Base-by-base conservation (phyloP, 2,329 filamentous ascomycete species). In the Fusarium euwallaceae region DNA sequence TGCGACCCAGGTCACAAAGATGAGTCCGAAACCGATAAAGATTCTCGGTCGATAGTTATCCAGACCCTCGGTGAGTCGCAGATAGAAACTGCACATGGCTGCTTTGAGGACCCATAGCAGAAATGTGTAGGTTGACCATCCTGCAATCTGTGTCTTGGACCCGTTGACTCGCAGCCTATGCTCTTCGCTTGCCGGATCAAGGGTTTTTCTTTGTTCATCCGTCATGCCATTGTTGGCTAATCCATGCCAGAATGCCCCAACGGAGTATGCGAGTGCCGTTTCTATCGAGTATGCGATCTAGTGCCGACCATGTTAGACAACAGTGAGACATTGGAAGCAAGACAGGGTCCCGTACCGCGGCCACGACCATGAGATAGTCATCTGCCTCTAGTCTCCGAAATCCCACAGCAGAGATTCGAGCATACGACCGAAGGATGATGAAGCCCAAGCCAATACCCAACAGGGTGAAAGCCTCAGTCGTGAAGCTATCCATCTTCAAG, bases 171-270 rank as follows among this genome's bases (percentile, higher is more conserved):
- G 74, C n/a, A 73, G 17, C 6, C 75, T 69, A 69, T 85, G 89
- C 74, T 89, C 86, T 7, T 82, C 75, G 12, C 84, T 85, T 9
- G 77, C 59, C 0, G 84, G 82, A 20, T 82, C 81, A 12, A 91
- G 81, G 0, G 80, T 75, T 6, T 74, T 77, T 6, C 89, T 85
- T 69, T 88, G 77, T 24, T 82, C 83, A n/a, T 85, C 80, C 1
- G 87, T 86, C 86, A 91, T 89, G 60, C 83, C 78, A 74, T 87
- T 88, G 73, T 90, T 90, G 53, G 88, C 86, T 4, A 90, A 81
- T 1, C 88, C 87, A 41, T 82, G 79, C 71, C 82, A 87, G 69
- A 80, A 81, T 3, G 83, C 83, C 29, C 85, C 85, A 11, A 87
- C 84, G 20, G 82, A 81, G 74, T 88, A 87, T 32, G 86, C 87